A percentile compares a stretch with the other conserved stretches of the same genome.
These are phyloP conservation scores for Bipolaris oryzae DNA, from an alignment of 2,329 filamentous ascomycete species.

Conservation along the genomic window DNA sequence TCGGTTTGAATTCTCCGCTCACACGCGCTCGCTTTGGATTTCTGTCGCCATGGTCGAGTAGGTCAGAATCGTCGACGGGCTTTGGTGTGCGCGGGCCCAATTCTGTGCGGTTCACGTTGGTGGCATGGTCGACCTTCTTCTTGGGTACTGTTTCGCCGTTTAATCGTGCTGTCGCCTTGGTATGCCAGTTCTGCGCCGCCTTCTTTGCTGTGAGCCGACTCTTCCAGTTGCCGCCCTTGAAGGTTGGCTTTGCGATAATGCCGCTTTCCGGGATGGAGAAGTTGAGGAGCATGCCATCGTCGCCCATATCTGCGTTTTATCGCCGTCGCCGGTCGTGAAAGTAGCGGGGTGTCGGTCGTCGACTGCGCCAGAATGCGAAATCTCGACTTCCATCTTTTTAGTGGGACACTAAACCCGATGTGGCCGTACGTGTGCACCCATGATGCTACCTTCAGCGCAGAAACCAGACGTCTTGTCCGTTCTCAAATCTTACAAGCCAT, in stretches of 20 bases:
- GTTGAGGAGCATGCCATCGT: constrained; percentile 94
- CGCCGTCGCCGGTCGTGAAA: constrained; percentile 3
- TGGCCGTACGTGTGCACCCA: constrained; percentile 4
- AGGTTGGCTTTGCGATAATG: constrained; percentile 65
- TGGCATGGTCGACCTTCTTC: constrained; percentile 28
- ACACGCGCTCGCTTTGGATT: constrained; percentile 45
- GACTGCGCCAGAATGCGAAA: constrained; percentile 12
- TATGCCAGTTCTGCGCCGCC: constrained; percentile 61
- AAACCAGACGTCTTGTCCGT: constrained; percentile 29
- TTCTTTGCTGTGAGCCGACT: constrained; percentile 84
- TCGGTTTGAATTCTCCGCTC: constrained; percentile 48
- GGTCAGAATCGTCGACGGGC: constrained; percentile 24
- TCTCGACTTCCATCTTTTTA: constrained; percentile 27
- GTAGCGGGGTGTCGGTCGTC: constrained; percentile 10
- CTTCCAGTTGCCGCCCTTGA: constrained; percentile 93
- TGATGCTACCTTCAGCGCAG: constrained; percentile 33
- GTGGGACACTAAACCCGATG: constrained; percentile 21
- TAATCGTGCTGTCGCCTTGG: constrained; percentile 47
- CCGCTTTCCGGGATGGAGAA: constrained; percentile 77
- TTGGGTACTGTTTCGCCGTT: constrained; percentile 36
- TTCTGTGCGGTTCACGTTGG: constrained; percentile 40
- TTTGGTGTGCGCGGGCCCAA: constrained; percentile 32
- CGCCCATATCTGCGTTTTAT: constrained; percentile 69
- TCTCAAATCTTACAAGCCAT: constrained; percentile 23
- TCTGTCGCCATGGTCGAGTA: constrained; percentile 26